Evolutionary conservation across 1,284 basidiomycete species (phyloP), one percentile per base, ranked within the genome.

Genomic region (Volvariella surrecta): DNA sequence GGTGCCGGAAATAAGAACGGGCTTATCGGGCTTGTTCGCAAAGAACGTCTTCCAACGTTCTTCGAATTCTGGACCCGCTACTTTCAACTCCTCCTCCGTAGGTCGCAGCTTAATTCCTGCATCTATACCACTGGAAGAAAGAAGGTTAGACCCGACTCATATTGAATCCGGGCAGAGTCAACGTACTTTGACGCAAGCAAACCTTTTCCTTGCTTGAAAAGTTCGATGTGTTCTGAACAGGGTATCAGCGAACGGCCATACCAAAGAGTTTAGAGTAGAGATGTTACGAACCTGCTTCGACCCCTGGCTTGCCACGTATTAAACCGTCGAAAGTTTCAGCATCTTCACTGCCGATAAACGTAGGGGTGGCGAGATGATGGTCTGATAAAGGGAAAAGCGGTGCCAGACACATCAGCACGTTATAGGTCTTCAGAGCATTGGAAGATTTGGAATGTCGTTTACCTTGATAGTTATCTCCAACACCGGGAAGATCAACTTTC

Each of bases 401-500:
- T 28, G 11, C 24, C 24, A 11, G 6, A 9, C 28, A 42, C 34
- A 35, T 35, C 34, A 35, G 34, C 13, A 8, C 8, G n/a, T 15
- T 35, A 19, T 7, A 35, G 7, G 24, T 28, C 6, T 11, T 28
- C 24, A 28, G 11, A 6, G 6, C 11, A 35, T 16, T 19, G 30
- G 15, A 9, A 15, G 30, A 31, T 15, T 31, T 31, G 30, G 9
- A 9, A 31, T 15, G 30, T 1, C 7, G 10, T 58, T 37, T 44
- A 70, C 76, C 76, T 55, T 71, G 65, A 45, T 72, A 74, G 18
- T 69, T 61, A 48, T 75, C 70, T 4, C 79, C 79, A 0, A 82
- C 78, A 2, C 76, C 76, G 3, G 71, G 70, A 3, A 80, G 58
- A 35, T 78, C 67, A 4, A 77, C 69, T n/a, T 70, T 19, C 11